Conservation (phyloP, 257 asterid genomes). For the Pogostemon cablin region DNA sequence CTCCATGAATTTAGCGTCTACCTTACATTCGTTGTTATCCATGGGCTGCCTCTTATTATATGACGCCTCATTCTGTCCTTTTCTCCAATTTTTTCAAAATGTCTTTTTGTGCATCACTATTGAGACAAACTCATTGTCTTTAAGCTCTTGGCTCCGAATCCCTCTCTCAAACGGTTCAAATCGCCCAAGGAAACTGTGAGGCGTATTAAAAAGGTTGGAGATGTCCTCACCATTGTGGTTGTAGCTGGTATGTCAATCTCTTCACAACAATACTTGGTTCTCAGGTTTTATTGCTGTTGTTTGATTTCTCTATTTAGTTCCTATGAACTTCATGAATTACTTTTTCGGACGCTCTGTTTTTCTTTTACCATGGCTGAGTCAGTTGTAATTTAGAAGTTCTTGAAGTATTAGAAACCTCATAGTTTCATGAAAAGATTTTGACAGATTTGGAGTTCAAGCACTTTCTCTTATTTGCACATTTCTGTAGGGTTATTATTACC, state of each 20-base stretch:
- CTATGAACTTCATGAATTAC: neutral
- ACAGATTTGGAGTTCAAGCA: neutral
- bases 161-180: conserved; percentile 67
- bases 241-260: conserved; percentile 65
- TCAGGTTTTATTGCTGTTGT: conserved; percentile 13
- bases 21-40: neutral
- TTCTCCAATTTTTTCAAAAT: neutral
- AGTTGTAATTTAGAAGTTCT: neutral
- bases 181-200: conserved; percentile 63
- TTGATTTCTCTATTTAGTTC: neutral
- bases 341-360: neutral
- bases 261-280: conserved; percentile 18
- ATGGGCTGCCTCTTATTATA: neutral
- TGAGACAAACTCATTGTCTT: conserved; percentile 33
- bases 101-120: neutral
- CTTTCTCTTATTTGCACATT: neutral
- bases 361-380: neutral
- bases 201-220: conserved; percentile 65
- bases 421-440: neutral
- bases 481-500: neutral
- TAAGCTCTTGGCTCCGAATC: conserved; percentile 78
- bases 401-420: no score
- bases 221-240: conserved; percentile 63
- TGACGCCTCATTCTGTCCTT: neutral
- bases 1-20: neutral